Evolutionary conservation across 257 asterid species (phyloP).

Genomic region (Cinchona pubescens): DNA sequence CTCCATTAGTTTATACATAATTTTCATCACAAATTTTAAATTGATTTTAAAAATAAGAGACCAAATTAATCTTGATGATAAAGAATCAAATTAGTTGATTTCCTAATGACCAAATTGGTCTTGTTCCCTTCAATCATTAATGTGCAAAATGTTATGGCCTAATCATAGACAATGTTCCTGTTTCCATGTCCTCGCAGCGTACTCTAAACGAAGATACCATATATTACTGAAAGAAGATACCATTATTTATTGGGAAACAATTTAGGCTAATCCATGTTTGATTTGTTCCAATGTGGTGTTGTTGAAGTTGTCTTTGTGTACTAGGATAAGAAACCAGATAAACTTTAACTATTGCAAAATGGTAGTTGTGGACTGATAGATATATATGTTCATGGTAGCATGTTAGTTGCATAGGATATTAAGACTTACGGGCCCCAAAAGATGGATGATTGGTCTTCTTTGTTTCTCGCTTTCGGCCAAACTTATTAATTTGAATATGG

Average conservation of each 20-base stretch:
- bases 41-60: too few relatives aligned
- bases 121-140: too few relatives aligned
- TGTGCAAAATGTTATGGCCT: neutral
- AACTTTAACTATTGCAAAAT: neutral
- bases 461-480: neutral
- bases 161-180: neutral
- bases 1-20: too few relatives aligned
- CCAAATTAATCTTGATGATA: too few relatives aligned
- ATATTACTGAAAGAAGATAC: too few relatives aligned
- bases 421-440: constrained; percentile 5
- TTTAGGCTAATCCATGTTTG: too few relatives aligned
- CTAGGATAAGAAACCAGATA: neutral
- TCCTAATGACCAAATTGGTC: too few relatives aligned
- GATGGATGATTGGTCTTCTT: neutral
- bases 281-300: neutral
- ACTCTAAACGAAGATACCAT: too few relatives aligned
- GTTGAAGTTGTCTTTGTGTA: neutral
- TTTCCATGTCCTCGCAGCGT: too few relatives aligned
- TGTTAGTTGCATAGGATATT: neutral
- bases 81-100: too few relatives aligned
- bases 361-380: constrained; percentile 18
- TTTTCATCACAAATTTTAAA: too few relatives aligned
- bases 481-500: neutral
- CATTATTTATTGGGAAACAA: too few relatives aligned
- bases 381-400: neutral